Percentiles rank a stretch among this genome's conserved stretches.
Evolutionary conservation across 768 basidiomycete genomes (phyloP).

Genomic region (Nidula microcarpa): DNA sequence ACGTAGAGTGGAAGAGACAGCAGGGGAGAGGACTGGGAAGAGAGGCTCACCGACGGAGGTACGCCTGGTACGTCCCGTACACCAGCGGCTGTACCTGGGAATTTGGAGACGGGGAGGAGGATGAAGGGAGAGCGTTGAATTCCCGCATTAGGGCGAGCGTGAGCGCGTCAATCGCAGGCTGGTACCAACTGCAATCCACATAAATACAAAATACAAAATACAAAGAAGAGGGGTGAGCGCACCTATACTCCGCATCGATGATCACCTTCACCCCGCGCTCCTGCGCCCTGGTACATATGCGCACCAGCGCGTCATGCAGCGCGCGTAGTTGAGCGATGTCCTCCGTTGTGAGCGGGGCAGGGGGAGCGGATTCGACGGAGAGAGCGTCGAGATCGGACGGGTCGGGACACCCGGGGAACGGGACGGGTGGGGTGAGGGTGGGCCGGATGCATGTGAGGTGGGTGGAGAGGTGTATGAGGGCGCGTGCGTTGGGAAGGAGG

Average conservation of each 20-base stretch:
- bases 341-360: constrained; percentile 33
- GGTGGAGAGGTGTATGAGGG: constrained; percentile 61
- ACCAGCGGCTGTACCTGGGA: constrained; percentile 58
- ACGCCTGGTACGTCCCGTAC: constrained; percentile 88
- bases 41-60: constrained; percentile 61
- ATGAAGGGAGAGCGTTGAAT: constrained; percentile 56
- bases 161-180: constrained; percentile 84
- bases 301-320: constrained; percentile 57
- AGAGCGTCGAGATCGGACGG: constrained; percentile 58
- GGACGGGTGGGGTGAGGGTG: constrained; percentile 26
- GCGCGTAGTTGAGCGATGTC: constrained; percentile 62
- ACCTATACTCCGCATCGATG: constrained; percentile 86
- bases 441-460: constrained; percentile 46
- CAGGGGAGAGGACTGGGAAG: background rate
- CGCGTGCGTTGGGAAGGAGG: constrained; percentile 57
- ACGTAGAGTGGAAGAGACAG: too few relatives aligned
- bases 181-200: constrained; percentile 45
- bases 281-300: constrained; percentile 63
- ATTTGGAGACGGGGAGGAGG: constrained; percentile 1
- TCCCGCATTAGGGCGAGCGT: constrained; percentile 69
- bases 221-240: background rate
- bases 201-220: constrained; percentile 3
- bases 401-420: constrained; percentile 69
- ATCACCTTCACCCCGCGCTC: constrained; percentile 65
- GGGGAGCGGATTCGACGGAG: background rate